A percentile compares a stretch with the other conserved stretches of the same genome.
Conservation (phyloP, 345 rosid species). For the Capsella bursapastoris region DNA sequence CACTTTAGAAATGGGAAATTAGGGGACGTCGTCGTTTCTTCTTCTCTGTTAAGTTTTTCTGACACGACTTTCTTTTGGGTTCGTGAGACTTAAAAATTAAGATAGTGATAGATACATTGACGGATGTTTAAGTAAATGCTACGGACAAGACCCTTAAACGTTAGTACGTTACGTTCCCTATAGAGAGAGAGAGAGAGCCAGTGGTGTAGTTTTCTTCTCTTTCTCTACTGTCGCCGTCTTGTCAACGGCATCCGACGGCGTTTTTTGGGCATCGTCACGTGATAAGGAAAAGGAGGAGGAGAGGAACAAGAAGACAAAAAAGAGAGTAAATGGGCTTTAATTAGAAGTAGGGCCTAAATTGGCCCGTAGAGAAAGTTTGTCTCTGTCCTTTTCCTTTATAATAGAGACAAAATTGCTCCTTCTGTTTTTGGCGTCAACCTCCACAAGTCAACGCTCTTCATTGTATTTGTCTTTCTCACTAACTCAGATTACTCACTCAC, state of each 20-base stretch:
- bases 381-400: slow-evolving; percentile 32
- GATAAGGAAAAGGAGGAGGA: not conserved
- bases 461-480: slow-evolving; percentile 15
- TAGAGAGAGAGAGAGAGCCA: not conserved
- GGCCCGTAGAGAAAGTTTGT: slow-evolving; percentile 42
- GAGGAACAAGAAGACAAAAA: slow-evolving; percentile 31
- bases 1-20: slow-evolving; percentile 28
- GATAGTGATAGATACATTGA: not conserved
- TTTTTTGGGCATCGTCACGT: slow-evolving; percentile 24
- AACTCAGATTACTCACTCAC: not conserved
- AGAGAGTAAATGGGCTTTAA: slow-evolving; percentile 44
- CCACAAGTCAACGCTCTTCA: slow-evolving; percentile 37
- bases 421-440: slow-evolving; percentile 27
- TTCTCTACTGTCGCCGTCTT: slow-evolving; percentile 21
- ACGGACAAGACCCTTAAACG: slow-evolving; percentile 4
- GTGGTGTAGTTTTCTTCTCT: not conserved
- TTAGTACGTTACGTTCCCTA: slow-evolving; percentile 24
- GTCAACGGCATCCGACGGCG: slow-evolving; percentile 34
- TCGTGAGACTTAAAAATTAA: not conserved
- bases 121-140: slow-evolving; percentile 14
- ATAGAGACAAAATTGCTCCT: slow-evolving; percentile 44
- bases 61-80: slow-evolving; percentile 26
- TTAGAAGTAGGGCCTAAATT: slow-evolving; percentile 40
- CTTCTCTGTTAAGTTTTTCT: slow-evolving; percentile 35
- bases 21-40: slow-evolving; percentile 24